Percentiles rank a stretch among this genome's conserved stretches.
Evolutionary conservation across 345 rosid genomes (phyloP).

Genomic region (Raphanus sativus): DNA sequence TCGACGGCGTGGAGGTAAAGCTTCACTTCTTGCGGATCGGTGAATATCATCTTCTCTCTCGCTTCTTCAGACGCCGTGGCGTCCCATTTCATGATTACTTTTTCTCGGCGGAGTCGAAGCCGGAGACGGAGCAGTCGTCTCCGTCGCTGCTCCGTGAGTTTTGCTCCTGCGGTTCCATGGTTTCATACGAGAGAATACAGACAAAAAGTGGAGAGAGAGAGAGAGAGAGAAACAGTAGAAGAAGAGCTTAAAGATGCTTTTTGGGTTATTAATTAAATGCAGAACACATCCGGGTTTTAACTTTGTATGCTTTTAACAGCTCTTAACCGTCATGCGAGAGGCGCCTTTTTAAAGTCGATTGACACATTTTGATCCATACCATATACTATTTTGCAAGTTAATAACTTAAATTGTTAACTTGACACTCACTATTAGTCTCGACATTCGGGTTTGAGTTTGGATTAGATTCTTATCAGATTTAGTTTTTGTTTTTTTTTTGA

Average conservation of each 20-base stretch:
- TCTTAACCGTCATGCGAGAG: conserved; percentile 32
- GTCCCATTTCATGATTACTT: conserved; percentile 85
- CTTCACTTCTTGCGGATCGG: conserved; percentile 72
- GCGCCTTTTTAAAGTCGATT: conserved; percentile 16
- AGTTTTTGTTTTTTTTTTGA: no score
- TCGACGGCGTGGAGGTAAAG: conserved; percentile 87
- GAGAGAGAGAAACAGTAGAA: neutral
- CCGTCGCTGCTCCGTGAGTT: conserved; percentile 1
- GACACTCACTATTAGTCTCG: neutral
- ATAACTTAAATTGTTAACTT: no score
- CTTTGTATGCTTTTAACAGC: conserved; percentile 13
- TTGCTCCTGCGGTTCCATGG: conserved; percentile 67
- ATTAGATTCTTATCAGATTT: neutral
- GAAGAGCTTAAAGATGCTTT: conserved; percentile 12
- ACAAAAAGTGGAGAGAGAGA: conserved; percentile 9
- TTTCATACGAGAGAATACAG: conserved; percentile 26
- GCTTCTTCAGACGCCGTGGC: conserved; percentile 87
- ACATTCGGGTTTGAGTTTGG: neutral
- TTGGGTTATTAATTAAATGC: neutral
- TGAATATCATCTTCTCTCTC: conserved; percentile 83
- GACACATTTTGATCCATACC: neutral
- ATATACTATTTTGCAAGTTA: neutral
- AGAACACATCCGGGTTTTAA: neutral
- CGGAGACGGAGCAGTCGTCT: conserved; percentile 32
- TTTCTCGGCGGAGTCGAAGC: conserved; percentile 67